phyloP scores from a whole-genome alignment of 345 rosid genomes.

The Schrenkiella parvula region DNA sequence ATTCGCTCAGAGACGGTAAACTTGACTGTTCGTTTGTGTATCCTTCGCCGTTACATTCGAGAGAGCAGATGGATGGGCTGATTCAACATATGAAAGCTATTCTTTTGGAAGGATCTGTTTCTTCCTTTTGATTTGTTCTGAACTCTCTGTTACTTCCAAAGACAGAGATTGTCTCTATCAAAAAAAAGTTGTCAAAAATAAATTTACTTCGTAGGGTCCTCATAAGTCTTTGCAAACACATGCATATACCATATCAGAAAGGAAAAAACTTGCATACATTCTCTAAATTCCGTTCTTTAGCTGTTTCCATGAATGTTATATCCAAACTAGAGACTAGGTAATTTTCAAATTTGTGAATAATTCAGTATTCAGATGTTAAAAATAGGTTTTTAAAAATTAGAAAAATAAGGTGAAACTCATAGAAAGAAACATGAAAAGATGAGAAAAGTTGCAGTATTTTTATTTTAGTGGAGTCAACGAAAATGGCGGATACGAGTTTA shows the following conservation, averaged over 20 bases:
- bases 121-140: background rate
- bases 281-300: too few relatives aligned
- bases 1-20: slow-evolving; percentile 54
- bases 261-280: too few relatives aligned
- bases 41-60: slow-evolving; percentile 74
- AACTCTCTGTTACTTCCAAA: background rate
- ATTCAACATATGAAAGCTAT: slow-evolving; percentile 49
- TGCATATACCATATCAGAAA: background rate
- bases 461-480: slow-evolving; percentile 9
- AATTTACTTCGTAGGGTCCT: background rate
- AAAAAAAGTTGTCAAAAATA: background rate
- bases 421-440: background rate
- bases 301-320: too few relatives aligned
- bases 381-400: background rate
- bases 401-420: background rate
- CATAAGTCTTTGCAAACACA: background rate
- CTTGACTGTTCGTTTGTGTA: slow-evolving; percentile 66
- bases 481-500: background rate
- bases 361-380: background rate
- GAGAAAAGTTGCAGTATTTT: background rate
- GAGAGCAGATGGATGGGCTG: slow-evolving; percentile 61
- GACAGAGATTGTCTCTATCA: background rate
- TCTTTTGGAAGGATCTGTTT: slow-evolving; percentile 38
- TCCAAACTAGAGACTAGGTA: background rate
- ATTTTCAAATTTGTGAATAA: background rate